Evolutionary conservation across 2,329 filamentous ascomycete genomes (phyloP), one percentile per base, ranked within the genome.

Genomic region (Tolypocladium paradoxum): DNA sequence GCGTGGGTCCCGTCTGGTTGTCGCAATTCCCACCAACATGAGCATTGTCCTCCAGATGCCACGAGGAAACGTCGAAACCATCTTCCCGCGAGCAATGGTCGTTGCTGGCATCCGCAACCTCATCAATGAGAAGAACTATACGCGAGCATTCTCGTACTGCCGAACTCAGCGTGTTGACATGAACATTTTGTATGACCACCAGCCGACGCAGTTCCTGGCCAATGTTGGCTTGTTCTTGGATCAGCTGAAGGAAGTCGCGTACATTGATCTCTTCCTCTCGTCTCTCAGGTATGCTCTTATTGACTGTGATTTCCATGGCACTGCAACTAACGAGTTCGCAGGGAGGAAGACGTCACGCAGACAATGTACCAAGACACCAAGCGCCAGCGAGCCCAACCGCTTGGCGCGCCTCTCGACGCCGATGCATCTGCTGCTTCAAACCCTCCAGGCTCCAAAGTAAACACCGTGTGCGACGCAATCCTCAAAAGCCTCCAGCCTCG

Each of bases 171-270:
- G 95, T 60, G 93, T 99, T 1, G 93, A 99, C 64, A 91, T 97
- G 87, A 99, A 99, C 64, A 92, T 99, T 56, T 75, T 99, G 2
- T 92, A 95, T 64, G 93, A 99, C 64, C 89, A 97, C 69, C 83
- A 84, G n/a, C 90, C 92, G 0, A 77, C 84, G 37, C 88, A 95
- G 60, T 96, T 99, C 65, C 77, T 96, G 66, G 73, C 78, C 4
- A 88, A 84, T 58, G 80, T 96, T 12, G 76, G 77, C 0, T 69
- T 88, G 0, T 95, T 99, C 63, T 75, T 97, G 34, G 83, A 90
- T 20, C 91, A 99, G 66, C 76, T 99, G 40, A 83, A 85, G 60
- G 90, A 88, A 57, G 76, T 87, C 14, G 81, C 90, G 37, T 87
- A 89, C 58, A 85, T 97, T 55, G 93, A 99, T 65, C 76, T 97